Evolutionary conservation across 2,329 filamentous ascomycete species (phyloP).

Genomic region (Hypomyces rosellus): DNA sequence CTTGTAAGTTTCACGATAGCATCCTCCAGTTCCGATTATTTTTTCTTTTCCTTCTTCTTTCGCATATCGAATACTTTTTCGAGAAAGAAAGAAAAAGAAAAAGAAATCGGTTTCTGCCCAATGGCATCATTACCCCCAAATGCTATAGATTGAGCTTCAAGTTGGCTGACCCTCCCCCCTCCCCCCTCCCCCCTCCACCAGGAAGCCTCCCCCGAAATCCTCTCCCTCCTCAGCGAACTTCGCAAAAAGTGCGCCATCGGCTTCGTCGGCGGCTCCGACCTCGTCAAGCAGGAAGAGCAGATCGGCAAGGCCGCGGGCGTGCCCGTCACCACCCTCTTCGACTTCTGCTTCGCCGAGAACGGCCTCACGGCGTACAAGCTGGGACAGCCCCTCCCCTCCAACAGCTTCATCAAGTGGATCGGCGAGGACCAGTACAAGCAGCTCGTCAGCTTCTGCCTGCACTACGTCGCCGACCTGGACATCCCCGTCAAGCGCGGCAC

Average conservation of each 20-base stretch:
- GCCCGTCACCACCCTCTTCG: conserved; percentile 80
- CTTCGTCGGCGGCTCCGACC: conserved; percentile 87
- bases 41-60: neutral
- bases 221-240: conserved; percentile 69
- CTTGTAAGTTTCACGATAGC: conserved; percentile 45
- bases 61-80: no score
- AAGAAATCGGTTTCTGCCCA: no score
- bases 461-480: conserved; percentile 79
- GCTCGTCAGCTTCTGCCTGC: conserved; percentile 68
- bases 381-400: conserved; percentile 66
- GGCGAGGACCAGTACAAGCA: conserved; percentile 79
- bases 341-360: conserved; percentile 97
- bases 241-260: conserved; percentile 86
- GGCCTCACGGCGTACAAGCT: conserved; percentile 85
- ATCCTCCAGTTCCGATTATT: neutral
- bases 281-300: conserved; percentile 93
- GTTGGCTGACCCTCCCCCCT: no score
- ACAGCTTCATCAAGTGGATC: conserved; percentile 86
- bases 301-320: conserved; percentile 58
- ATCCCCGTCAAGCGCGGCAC: conserved; percentile 78
- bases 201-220: conserved; percentile 73
- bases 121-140: no score
- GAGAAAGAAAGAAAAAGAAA: no score
- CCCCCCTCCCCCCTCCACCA: no score
- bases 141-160: no score